Evolutionary conservation across 2,329 filamentous ascomycete genomes (phyloP).

Genomic region (Pseudopyrenochaeta lycopersici): DNA sequence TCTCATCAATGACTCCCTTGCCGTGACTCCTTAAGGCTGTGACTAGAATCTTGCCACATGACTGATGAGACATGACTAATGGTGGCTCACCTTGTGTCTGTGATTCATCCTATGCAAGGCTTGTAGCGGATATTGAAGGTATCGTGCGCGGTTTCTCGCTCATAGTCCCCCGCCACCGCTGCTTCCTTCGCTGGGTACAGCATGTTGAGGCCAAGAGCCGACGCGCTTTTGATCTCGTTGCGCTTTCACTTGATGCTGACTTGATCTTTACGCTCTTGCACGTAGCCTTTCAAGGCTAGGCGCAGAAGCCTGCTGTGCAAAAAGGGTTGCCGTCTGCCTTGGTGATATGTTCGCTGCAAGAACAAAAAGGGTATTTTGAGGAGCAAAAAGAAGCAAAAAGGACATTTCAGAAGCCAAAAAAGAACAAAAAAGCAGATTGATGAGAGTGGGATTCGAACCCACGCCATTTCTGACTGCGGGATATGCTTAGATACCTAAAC

Average conservation of each 20-base stretch:
- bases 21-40: constrained; percentile 12
- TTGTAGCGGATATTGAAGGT: not conserved
- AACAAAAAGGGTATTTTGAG: not conserved
- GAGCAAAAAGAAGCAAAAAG: not conserved
- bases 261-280: too few relatives aligned
- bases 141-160: not conserved
- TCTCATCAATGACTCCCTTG: constrained; percentile 21
- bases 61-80: not conserved
- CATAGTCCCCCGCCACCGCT: too few relatives aligned
- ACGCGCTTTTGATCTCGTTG: too few relatives aligned
- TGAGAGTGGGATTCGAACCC: too few relatives aligned
- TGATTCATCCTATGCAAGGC: not conserved
- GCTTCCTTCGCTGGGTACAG: too few relatives aligned
- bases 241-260: too few relatives aligned
- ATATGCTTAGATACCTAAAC: constrained; percentile 35
- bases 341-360: not conserved
- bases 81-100: not conserved
- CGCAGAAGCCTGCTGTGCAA: too few relatives aligned
- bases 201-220: too few relatives aligned
- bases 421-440: constrained; percentile 1
- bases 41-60: not conserved
- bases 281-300: too few relatives aligned
- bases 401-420: too few relatives aligned
- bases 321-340: too few relatives aligned
- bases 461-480: constrained; percentile 34